Evolutionary conservation across 2,329 filamentous ascomycete species (phyloP), one percentile per base, ranked within the genome.

Genomic region (Trichoderma asperellum): DNA sequence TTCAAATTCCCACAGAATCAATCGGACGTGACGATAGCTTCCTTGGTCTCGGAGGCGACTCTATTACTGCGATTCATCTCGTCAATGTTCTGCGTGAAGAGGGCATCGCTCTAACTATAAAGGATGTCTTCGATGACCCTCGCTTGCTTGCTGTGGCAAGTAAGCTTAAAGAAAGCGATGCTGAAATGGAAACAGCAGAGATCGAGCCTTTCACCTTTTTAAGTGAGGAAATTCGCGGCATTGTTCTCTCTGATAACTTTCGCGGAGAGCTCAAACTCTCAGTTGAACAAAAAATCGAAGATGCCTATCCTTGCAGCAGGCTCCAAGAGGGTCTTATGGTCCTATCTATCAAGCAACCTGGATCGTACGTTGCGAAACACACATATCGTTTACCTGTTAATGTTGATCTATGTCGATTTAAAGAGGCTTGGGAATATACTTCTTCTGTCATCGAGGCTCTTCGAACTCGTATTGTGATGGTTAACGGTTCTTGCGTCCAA

Each of bases 291-390:
- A 52, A 57, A 6, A 35, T 72, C 76, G 52, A 71, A 3, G 68
- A 71, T 29, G 59, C 55, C 1, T 82, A 79, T 56, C 80, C 80
- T 6, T 80, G 78, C 73, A 78, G 79, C 12, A 74, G 76, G 4
- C 73, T 82, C 2, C 80, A 82, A 60, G 79, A 80, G 71, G 79
- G 78, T 2, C 75, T 83, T 1, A 74, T 83, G 49, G 76, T 77
- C 0, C 72, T 81, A 0, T 75, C 79, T 0, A 73, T 72, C 52
- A 75, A 63, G 74, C 47, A 73, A 75, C 27, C 61, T 68, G 7
- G 80, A 76, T 7, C n/a, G 14, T 71, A 59, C 71, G 71, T 65
- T 35, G 62, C 16, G 4, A 68, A 70, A 56, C 62, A 70, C 18
- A 76, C 76, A 1, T 83, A 82, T 58, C 73, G 80, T 10, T 72